These are phyloP conservation scores for Venturia nashicola DNA, from an alignment of 2,329 filamentous ascomycete genomes.

Conservation along the genomic window DNA sequence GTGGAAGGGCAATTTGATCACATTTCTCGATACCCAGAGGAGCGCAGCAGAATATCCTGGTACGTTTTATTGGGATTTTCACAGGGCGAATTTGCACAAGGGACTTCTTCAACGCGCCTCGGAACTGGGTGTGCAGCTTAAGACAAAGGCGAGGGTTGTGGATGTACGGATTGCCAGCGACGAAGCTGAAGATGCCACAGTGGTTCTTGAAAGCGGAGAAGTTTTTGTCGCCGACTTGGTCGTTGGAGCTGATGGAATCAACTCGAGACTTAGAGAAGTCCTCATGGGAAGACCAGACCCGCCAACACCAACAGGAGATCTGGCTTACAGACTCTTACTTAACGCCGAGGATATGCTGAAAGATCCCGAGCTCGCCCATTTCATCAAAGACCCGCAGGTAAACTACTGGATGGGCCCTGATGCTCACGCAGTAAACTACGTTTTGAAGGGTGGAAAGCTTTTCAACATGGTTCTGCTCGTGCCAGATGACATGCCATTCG, in stretches of 20 bases:
- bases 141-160: constrained; percentile 31
- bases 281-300: constrained; percentile 33
- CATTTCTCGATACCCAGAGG: constrained; percentile 29
- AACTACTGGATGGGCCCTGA: constrained; percentile 42
- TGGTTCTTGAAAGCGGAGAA: constrained; percentile 27
- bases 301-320: constrained; percentile 37
- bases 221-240: constrained; percentile 29
- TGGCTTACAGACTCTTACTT: constrained; percentile 38
- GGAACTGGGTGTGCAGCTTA: constrained; percentile 35
- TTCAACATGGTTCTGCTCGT: constrained; percentile 41
- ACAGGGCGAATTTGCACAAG: constrained; percentile 39
- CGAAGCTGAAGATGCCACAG: constrained; percentile 24
- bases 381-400: constrained; percentile 36
- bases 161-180: constrained; percentile 26
- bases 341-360: constrained; percentile 33
- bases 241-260: constrained; percentile 37
- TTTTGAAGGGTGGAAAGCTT: constrained; percentile 32
- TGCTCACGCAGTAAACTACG: constrained; percentile 41
- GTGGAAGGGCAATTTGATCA: constrained; percentile 40
- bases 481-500: constrained; percentile 37
- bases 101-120: constrained; percentile 34
- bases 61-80: constrained; percentile 42
- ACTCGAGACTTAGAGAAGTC: constrained; percentile 32
- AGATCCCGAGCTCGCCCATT: constrained; percentile 32
- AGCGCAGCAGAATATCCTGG: constrained; percentile 15